phyloP scores from a whole-genome alignment of 192 early-diverging fungal genomes.

The Diversispora eburnea region DNA sequence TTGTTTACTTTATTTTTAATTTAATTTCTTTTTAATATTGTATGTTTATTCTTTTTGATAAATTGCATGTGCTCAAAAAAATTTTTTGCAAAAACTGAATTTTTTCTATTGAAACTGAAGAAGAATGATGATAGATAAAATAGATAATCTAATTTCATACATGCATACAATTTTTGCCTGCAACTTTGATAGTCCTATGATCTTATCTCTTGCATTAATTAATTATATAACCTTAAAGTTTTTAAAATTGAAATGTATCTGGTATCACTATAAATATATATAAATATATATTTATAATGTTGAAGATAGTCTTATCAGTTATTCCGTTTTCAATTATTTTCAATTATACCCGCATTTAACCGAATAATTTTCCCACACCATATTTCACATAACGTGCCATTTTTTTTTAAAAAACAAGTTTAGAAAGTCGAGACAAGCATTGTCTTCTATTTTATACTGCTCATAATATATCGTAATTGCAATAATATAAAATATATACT shows the following conservation, averaged over 20 bases:
- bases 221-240: neutral
- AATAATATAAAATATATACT: too few relatives aligned
- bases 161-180: neutral
- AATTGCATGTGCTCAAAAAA: neutral
- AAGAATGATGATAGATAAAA: neutral
- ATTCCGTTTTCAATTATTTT: neutral
- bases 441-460: too few relatives aligned
- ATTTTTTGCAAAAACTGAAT: neutral
- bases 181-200: neutral
- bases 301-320: conserved; percentile 1
- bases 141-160: conserved; percentile 1
- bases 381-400: neutral
- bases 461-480: too few relatives aligned
- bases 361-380: conserved; percentile 6
- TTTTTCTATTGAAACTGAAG: neutral
- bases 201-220: neutral
- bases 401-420: too few relatives aligned
- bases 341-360: conserved; percentile 7
- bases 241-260: neutral
- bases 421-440: too few relatives aligned
- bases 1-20: too few relatives aligned
- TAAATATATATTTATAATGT: neutral
- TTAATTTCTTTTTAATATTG: too few relatives aligned
- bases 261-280: neutral
- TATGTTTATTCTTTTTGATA: neutral